Evolutionary conservation across 176 grass and related monocot genomes (phyloP), one percentile per base, ranked within the genome.

Genomic region (Avena eriantha): DNA sequence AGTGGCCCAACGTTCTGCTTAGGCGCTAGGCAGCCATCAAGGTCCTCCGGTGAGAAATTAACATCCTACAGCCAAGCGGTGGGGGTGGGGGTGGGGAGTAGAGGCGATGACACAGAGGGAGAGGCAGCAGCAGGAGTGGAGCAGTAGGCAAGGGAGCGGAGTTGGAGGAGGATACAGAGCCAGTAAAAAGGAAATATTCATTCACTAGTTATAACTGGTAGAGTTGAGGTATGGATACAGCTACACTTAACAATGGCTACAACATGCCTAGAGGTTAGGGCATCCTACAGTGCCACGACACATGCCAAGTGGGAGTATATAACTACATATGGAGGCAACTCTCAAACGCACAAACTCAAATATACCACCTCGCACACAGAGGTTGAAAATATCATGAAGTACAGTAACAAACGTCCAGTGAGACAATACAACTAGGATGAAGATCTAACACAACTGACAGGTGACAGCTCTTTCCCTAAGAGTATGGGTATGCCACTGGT

Each of bases 371-470:
- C 13, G 10, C 0, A 23, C 19, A 12, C 5, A 4, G 26, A 60
- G 41, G 21, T 71, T n/a, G 16, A 83, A 10, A 83, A 82, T 16
- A 83, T 77, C 60, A 36, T 10, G 22, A 61, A 50, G 60, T 73
- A 69, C 3, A 61, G 48, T 29, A 69, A 49, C 21, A 7, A 81
- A 76, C 16, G 1, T 43, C 59, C 50, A 51, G 39, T 79, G 70
- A 51, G 19, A 60, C 51, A 46, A 81, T 39, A 31, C 34, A n/a
- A 59, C 75, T 82, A 64, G 34, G n/a, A 67, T 86, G 16, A 86
- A 19, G 21, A 18, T 22, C 5, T 69, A 76, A 76, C 36, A 85
- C 31, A 15, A 7, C 60, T 29, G 29, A 29, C 29, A 29, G 29
- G 29, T 58, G 15, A 81, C 58, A n/a, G 18, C 60, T 58, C 16